phyloP scores from a whole-genome alignment of 148 eudicot species.

The Polygonum aviculare region DNA sequence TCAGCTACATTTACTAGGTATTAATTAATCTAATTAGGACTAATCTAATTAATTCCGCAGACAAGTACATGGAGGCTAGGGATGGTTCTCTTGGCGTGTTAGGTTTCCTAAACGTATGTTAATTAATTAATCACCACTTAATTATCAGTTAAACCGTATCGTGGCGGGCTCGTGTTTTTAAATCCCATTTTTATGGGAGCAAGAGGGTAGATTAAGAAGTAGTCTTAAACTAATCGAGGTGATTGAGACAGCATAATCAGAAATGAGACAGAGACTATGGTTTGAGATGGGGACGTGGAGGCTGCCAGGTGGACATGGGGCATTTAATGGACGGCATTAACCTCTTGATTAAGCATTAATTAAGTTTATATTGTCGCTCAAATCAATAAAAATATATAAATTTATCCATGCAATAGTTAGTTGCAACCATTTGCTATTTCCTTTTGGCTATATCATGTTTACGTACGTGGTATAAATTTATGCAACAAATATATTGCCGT shows the following conservation, averaged over 20 bases:
- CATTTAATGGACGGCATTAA: conserved; percentile 26
- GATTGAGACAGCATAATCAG: neutral
- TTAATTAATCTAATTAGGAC: neutral
- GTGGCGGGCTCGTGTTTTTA: neutral
- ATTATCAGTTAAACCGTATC: neutral
- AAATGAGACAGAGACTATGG: conserved; percentile 3
- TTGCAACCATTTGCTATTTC: conserved; percentile 4
- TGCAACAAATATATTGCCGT: conserved; percentile 31
- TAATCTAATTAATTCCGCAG: neutral
- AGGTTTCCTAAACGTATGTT: neutral
- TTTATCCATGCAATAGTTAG: neutral
- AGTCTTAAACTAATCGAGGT: neutral
- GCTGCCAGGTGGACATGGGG: conserved; percentile 33
- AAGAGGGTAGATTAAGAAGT: neutral
- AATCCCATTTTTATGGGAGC: neutral
- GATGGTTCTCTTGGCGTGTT: no score
- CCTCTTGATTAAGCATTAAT: conserved; percentile 13
- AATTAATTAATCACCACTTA: neutral
- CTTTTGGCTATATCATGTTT: neutral
- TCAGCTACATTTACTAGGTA: neutral
- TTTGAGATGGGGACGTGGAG: neutral
- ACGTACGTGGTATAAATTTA: neutral
- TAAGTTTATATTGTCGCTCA: neutral
- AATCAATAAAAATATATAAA: neutral
- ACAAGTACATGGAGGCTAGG: no score